A percentile compares a stretch with the other conserved stretches of the same genome.
Evolutionary conservation across 2,329 filamentous ascomycete species (phyloP).

Genomic region (Phoma sp.): DNA sequence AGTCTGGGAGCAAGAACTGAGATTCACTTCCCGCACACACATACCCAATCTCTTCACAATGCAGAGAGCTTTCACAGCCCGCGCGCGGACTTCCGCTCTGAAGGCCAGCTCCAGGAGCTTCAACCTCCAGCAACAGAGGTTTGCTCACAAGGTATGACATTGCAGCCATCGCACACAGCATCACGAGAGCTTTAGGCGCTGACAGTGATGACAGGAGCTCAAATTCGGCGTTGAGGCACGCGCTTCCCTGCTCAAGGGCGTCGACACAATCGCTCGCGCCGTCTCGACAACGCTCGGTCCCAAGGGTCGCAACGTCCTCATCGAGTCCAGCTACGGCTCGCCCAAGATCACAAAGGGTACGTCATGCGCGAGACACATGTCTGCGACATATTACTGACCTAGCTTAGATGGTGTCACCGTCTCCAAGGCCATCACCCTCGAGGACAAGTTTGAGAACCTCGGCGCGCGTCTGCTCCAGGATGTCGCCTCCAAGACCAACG

Average conservation of each 20-base stretch:
- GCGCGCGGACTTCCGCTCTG: constrained; percentile 79
- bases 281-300: constrained; percentile 95
- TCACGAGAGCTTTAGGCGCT: constrained; percentile 3
- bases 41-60: constrained; percentile 63
- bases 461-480: constrained; percentile 96
- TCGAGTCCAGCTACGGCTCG: constrained; percentile 97
- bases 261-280: constrained; percentile 95
- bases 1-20: constrained; percentile 45
- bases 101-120: constrained; percentile 68
- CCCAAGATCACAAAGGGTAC: constrained; percentile 99
- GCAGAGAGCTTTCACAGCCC: constrained; percentile 92
- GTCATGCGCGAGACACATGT: constrained; percentile 4
- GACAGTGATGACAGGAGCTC: constrained; percentile 70
- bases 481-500: constrained; percentile 99
- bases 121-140: constrained; percentile 86
- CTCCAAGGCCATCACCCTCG: constrained; percentile 80
- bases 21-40: constrained; percentile 29
- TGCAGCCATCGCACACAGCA: neutral
- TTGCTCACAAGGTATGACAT: constrained; percentile 87
- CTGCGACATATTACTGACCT: constrained; percentile 22
- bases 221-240: constrained; percentile 97
- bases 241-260: constrained; percentile 86
- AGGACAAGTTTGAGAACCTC: constrained; percentile 99
- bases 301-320: constrained; percentile 97
- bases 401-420: constrained; percentile 59